A percentile compares a stretch with the other conserved stretches of the same genome.
These are phyloP conservation scores for Trichoderma semiorbis DNA, from an alignment of 2,329 filamentous ascomycete species.

Conservation along the genomic window DNA sequence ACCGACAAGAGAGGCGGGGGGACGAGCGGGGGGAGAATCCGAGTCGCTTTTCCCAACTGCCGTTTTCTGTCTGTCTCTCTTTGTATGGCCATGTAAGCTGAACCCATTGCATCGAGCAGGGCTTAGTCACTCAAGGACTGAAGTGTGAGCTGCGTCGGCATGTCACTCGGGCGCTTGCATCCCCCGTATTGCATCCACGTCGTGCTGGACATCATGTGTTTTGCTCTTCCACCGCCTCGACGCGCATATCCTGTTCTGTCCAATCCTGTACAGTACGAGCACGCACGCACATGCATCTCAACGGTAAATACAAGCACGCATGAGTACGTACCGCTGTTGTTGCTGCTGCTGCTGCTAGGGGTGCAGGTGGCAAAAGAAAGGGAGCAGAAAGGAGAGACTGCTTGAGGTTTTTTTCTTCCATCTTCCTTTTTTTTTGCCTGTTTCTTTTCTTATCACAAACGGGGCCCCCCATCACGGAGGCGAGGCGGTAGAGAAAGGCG, in stretches of 20 bases:
- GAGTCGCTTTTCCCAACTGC: neutral
- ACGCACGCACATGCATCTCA: neutral
- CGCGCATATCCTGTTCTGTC: neutral
- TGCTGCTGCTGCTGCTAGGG: neutral
- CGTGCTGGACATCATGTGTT: neutral
- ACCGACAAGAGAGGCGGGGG: neutral
- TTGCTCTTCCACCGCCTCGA: neutral
- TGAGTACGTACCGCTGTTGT: neutral
- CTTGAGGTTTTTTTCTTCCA: neutral
- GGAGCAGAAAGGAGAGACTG: neutral
- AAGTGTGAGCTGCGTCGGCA: neutral
- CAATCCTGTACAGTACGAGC: neutral
- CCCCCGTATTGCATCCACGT: neutral
- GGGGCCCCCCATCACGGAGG: neutral
- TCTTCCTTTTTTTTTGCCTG: neutral
- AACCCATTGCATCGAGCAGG: neutral
- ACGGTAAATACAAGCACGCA: neutral
- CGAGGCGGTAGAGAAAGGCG: constrained; percentile 6
- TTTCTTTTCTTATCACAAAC: neutral
- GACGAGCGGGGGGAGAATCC: neutral
- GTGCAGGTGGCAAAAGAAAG: neutral
- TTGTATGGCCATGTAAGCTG: neutral
- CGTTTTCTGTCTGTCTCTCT: neutral
- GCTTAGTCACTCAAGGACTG: neutral
- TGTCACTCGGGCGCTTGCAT: neutral